A percentile compares a stretch with the other conserved stretches of the same genome.
These are phyloP conservation scores for Phaffia rhodozyma DNA, from an alignment of 1,284 basidiomycete species.

Conservation along the genomic window DNA sequence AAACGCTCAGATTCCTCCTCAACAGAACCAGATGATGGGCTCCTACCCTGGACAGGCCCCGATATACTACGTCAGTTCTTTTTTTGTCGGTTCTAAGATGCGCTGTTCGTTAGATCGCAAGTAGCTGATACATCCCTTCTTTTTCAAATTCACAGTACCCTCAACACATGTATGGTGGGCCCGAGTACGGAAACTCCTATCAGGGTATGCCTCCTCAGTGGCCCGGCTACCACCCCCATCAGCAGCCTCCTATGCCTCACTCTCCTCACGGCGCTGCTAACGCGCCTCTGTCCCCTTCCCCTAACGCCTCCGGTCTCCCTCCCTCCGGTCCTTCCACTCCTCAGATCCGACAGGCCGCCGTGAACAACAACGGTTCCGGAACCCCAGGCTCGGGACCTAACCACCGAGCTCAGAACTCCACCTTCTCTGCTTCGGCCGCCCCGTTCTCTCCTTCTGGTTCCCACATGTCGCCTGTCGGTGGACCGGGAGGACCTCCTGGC, in stretches of 20 bases:
- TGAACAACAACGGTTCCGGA: slow-evolving; percentile 21
- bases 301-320: slow-evolving; percentile 1
- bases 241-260: slow-evolving; percentile 12
- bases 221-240: not conserved
- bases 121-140: too few relatives aligned
- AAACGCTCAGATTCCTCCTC: too few relatives aligned
- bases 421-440: slow-evolving; percentile 17
- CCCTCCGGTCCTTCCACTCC: slow-evolving; percentile 20
- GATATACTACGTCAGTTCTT: too few relatives aligned
- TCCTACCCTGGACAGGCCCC: too few relatives aligned
- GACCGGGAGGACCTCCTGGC: slow-evolving; percentile 9
- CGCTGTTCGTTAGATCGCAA: too few relatives aligned
- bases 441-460: slow-evolving; percentile 12
- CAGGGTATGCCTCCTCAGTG: too few relatives aligned
- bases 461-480: not conserved
- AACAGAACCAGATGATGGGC: too few relatives aligned
- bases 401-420: slow-evolving; percentile 9
- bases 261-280: slow-evolving; percentile 14
- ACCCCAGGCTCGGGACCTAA: slow-evolving; percentile 16
- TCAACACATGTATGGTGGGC: too few relatives aligned
- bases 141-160: too few relatives aligned
- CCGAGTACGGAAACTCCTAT: too few relatives aligned
- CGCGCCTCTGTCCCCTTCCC: slow-evolving; percentile 13
- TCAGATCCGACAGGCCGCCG: slow-evolving; percentile 15
- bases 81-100: too few relatives aligned